phyloP scores from a whole-genome alignment of 139 green algal genomes.

The Chlamydomonas urium region DNA sequence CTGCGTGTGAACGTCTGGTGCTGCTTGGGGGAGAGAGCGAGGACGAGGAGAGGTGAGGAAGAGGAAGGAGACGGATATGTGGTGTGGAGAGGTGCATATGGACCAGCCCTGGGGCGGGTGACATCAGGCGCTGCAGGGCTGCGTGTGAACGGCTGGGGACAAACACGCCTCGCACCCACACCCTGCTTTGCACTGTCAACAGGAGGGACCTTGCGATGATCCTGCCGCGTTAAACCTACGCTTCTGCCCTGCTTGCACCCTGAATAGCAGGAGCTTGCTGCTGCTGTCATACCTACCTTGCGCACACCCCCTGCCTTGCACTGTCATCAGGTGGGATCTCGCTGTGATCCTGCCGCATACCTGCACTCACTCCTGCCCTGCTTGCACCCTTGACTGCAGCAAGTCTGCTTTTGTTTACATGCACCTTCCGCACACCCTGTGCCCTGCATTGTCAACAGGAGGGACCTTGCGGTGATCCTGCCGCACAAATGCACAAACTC shows the following conservation, averaged over 20 bases:
- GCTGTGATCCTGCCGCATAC: background rate
- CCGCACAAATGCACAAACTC: background rate
- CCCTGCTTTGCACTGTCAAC: slow-evolving; percentile 5
- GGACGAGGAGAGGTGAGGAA: slow-evolving; percentile 39
- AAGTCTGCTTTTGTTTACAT: background rate
- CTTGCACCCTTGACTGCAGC: background rate
- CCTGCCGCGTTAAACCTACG: no score
- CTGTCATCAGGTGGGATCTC: background rate
- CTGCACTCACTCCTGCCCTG: no score
- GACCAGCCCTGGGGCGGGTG: slow-evolving; percentile 42
- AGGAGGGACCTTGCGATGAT: background rate
- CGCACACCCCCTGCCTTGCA: background rate
- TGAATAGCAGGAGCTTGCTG: background rate
- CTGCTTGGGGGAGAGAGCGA: slow-evolving; percentile 47
- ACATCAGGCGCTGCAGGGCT: slow-evolving; percentile 57
- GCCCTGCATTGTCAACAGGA: no score
- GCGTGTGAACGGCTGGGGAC: slow-evolving; percentile 60
- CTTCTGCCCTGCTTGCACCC: no score
- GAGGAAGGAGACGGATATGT: no score
- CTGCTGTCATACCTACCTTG: background rate
- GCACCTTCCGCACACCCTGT: background rate
- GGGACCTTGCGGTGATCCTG: background rate
- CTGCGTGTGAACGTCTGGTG: slow-evolving; percentile 65
- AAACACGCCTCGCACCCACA: background rate
- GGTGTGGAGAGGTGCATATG: slow-evolving; percentile 75